Percentiles rank a stretch among this genome's conserved stretches.
Evolutionary conservation across 805 yeast species (phyloP).

Genomic region (Cyberlindnera lachancei): DNA sequence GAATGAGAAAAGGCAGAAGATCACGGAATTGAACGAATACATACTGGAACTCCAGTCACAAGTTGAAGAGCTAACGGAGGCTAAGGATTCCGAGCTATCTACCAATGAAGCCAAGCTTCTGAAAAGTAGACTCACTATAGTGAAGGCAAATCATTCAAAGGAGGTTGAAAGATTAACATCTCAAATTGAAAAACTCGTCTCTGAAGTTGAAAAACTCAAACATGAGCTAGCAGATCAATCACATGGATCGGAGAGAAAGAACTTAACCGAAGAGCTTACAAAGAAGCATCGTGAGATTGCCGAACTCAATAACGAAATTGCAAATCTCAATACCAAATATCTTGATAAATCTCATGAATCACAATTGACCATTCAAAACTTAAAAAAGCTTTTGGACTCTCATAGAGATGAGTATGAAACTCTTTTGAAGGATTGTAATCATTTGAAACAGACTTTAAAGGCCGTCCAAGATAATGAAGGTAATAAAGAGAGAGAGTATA

Average conservation of each 20-base stretch:
- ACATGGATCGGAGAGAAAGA: conserved; percentile 7
- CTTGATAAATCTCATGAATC: conserved; percentile 7
- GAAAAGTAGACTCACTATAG: conserved; percentile 16
- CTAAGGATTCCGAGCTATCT: conserved; percentile 1
- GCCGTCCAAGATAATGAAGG: conserved; percentile 14
- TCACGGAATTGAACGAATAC: conserved; percentile 8
- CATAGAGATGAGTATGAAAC: conserved; percentile 13
- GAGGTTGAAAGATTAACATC: conserved; percentile 14
- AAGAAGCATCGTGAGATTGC: conserved; percentile 10
- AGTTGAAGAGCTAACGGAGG: conserved; percentile 8
- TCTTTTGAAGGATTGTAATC: conserved; percentile 19
- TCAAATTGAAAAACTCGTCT: conserved; percentile 11
- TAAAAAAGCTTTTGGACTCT: conserved; percentile 8
- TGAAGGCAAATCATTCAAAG: conserved; percentile 17
- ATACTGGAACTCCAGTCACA: conserved; percentile 12
- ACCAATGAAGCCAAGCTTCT: conserved; percentile 16
- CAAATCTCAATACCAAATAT: conserved; percentile 8
- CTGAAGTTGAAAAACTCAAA: conserved; percentile 1
- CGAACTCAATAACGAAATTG: conserved; percentile 14
- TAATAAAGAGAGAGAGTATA: conserved; percentile 27
- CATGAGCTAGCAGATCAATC: no score
- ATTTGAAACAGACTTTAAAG: conserved; percentile 18
- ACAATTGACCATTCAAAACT: conserved; percentile 8
- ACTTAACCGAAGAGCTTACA: conserved; percentile 8
- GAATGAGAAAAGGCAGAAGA: conserved; percentile 13